These are phyloP conservation scores for Podospora didyma DNA, from an alignment of 495 filamentous ascomycete genomes.

Conservation along the genomic window DNA sequence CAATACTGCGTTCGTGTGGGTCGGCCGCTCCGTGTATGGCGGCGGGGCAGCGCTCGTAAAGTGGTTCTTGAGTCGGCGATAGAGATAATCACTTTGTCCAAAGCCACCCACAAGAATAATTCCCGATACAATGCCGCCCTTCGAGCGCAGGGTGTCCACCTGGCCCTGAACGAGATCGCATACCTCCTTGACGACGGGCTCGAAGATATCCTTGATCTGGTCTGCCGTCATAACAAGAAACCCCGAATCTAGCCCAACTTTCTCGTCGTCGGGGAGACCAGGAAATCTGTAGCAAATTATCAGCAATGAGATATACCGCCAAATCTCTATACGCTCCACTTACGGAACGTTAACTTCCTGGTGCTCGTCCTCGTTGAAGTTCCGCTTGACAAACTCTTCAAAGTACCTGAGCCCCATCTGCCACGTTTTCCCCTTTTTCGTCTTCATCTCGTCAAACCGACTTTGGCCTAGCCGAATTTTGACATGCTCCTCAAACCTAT, in stretches of 20 bases:
- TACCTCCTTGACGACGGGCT: conserved; percentile 61
- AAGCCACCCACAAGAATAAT: conserved; percentile 69
- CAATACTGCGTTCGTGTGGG: conserved; percentile 42
- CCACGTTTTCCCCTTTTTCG: conserved; percentile 59
- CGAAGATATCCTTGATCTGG: conserved; percentile 61
- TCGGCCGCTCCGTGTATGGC: conserved; percentile 62
- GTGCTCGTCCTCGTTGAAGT: conserved; percentile 71
- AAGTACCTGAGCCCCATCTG: conserved; percentile 69
- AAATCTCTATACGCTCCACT: conserved; percentile 9
- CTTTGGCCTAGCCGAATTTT: conserved; percentile 51
- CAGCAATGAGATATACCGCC: not conserved
- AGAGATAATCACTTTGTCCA: conserved; percentile 65
- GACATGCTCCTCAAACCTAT: conserved; percentile 65
- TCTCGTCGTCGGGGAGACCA: conserved; percentile 64
- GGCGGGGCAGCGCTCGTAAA: conserved; percentile 62
- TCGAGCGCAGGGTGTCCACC: conserved; percentile 54
- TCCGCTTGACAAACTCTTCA: conserved; percentile 66
- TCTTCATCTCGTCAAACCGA: conserved; percentile 58
- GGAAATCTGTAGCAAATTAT: conserved; percentile 46
- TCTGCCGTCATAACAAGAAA: conserved; percentile 59
- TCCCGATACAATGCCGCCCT: conserved; percentile 60
- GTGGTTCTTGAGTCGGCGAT: conserved; percentile 59
- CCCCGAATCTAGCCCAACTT: conserved; percentile 57
- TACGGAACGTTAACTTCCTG: conserved; percentile 64
- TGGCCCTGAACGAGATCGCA: conserved; percentile 58